Evolutionary conservation across 2,329 filamentous ascomycete species (phyloP).

Genomic region (Aureobasidium sp.): DNA sequence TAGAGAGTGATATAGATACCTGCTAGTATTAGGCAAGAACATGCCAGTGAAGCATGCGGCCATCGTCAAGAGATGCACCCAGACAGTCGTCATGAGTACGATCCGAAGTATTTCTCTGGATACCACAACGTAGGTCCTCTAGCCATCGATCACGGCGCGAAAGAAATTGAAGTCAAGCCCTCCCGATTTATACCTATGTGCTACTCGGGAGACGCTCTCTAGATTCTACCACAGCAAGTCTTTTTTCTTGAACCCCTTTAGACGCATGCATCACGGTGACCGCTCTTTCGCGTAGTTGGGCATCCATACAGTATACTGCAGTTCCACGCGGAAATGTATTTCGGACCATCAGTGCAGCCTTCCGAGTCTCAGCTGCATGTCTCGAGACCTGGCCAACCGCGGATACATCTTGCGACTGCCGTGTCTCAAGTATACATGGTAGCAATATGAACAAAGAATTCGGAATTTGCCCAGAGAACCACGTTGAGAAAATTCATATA

Average conservation of each 20-base stretch:
- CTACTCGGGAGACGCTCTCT: too few relatives aligned
- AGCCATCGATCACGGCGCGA: too few relatives aligned
- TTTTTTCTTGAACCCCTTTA: too few relatives aligned
- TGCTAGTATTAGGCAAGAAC: background rate
- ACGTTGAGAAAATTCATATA: background rate
- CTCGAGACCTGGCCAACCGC: background rate
- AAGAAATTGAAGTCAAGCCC: too few relatives aligned
- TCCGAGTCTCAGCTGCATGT: conserved; percentile 10
- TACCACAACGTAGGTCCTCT: too few relatives aligned
- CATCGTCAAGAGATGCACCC: background rate
- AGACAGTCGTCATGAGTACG: background rate
- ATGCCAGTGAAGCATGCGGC: background rate
- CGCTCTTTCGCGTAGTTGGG: background rate
- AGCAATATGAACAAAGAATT: conserved; percentile 2
- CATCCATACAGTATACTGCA: background rate
- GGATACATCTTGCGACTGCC: background rate
- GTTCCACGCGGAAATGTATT: background rate
- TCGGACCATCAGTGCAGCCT: background rate
- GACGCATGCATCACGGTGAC: background rate
- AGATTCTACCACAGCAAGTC: too few relatives aligned
- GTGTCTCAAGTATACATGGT: background rate
- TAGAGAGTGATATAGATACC: background rate
- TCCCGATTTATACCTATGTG: too few relatives aligned
- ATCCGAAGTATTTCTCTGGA: too few relatives aligned
- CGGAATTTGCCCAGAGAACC: background rate